A percentile compares a stretch with the other conserved stretches of the same genome.
These are phyloP conservation scores for Saxophila tyrrhenica DNA, from an alignment of 495 filamentous ascomycete genomes.

Conservation along the genomic window DNA sequence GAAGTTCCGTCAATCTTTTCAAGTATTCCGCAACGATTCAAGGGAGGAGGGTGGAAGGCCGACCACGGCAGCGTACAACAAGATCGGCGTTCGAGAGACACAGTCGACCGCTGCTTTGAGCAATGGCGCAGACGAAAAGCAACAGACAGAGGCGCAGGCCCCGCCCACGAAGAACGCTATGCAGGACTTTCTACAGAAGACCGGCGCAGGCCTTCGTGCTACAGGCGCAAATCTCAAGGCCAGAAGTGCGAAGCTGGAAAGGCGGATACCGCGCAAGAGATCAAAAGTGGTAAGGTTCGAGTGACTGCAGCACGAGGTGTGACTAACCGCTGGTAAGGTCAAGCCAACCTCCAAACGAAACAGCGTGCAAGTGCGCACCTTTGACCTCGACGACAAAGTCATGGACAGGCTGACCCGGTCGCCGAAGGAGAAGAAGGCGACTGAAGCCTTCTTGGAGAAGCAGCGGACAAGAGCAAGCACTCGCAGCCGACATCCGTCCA, in stretches of 20 bases:
- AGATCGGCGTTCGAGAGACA: slow-evolving; percentile 2
- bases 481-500: not conserved
- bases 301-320: not conserved
- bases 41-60: not conserved
- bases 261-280: slow-evolving; percentile 3
- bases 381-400: slow-evolving; percentile 17
- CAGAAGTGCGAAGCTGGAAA: not conserved
- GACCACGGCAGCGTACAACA: not conserved
- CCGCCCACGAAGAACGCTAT: slow-evolving; percentile 4
- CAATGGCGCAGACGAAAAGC: not conserved
- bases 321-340: not conserved
- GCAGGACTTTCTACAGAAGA: slow-evolving; percentile 16
- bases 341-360: slow-evolving; percentile 10
- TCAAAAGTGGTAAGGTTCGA: not conserved
- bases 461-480: slow-evolving; percentile 7
- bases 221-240: slow-evolving; percentile 3
- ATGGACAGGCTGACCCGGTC: slow-evolving; percentile 11
- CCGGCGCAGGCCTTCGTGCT: not conserved
- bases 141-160: not conserved
- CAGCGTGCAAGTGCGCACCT: slow-evolving; percentile 1
- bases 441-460: slow-evolving; percentile 4
- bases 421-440: slow-evolving; percentile 4
- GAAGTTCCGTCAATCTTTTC: slow-evolving; percentile 13
- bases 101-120: not conserved
- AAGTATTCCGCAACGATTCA: slow-evolving; percentile 1